Evolutionary conservation across 2,329 filamentous ascomycete species (phyloP).

Genomic region (Aspergillus quadricinctus): DNA sequence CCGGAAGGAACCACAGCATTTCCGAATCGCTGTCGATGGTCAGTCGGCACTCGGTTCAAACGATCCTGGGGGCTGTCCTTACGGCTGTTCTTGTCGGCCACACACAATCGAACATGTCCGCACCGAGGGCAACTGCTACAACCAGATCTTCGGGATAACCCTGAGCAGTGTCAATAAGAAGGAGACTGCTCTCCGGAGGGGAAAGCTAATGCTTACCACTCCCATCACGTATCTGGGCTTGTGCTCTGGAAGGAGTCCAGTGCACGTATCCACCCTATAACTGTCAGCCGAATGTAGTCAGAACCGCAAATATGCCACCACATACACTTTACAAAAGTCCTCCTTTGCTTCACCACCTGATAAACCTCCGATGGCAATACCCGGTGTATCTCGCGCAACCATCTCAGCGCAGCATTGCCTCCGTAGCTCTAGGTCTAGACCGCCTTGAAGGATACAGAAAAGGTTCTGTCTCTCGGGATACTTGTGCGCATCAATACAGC

Average conservation of each 20-base stretch:
- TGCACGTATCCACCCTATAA: conserved; percentile 70
- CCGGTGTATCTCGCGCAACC: conserved; percentile 85
- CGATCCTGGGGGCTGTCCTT: conserved; percentile 23
- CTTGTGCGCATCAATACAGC: conserved; percentile 85
- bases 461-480: conserved; percentile 82
- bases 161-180: conserved; percentile 31
- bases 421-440: conserved; percentile 81
- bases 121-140: conserved; percentile 86
- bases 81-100: conserved; percentile 93
- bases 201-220: conserved; percentile 52
- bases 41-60: background rate
- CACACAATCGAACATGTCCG: conserved; percentile 99
- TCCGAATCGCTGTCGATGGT: conserved; percentile 64
- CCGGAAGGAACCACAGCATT: conserved; percentile 82
- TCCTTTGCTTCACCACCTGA: conserved; percentile 93
- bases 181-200: background rate
- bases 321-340: conserved; percentile 78
- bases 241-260: conserved; percentile 73
- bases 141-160: conserved; percentile 95
- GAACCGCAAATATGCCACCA: background rate
- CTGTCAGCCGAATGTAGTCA: conserved; percentile 7
- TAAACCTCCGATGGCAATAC: conserved; percentile 91
- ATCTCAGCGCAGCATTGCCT: conserved; percentile 79
- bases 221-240: conserved; percentile 99
- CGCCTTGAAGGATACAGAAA: conserved; percentile 98